phyloP scores from a whole-genome alignment of 2,329 filamentous ascomycete species.

The Nothophoma quercina region DNA sequence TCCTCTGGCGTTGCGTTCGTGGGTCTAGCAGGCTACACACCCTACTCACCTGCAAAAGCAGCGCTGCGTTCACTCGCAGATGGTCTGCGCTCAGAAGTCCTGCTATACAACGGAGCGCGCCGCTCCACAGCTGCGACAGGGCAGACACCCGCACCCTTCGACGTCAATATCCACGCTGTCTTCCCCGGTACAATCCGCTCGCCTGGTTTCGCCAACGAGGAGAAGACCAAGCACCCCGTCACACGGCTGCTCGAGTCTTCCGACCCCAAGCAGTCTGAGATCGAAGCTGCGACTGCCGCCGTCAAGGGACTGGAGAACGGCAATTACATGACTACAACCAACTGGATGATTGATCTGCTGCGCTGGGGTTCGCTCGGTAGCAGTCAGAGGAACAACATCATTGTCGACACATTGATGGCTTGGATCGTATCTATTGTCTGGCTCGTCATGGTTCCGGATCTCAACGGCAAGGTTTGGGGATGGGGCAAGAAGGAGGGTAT shows the following conservation, averaged over 20 bases:
- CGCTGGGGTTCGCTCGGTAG: slow-evolving; percentile 64
- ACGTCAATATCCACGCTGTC: slow-evolving; percentile 81
- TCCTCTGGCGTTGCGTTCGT: slow-evolving; percentile 78
- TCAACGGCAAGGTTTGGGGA: slow-evolving; percentile 63
- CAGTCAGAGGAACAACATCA: slow-evolving; percentile 60
- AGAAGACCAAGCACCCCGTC: slow-evolving; percentile 78
- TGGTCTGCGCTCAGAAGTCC: slow-evolving; percentile 80
- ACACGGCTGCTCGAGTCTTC: slow-evolving; percentile 80
- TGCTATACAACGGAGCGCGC: slow-evolving; percentile 78
- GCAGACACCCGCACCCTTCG: slow-evolving; percentile 61
- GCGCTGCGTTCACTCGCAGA: slow-evolving; percentile 86
- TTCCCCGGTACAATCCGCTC: slow-evolving; percentile 84
- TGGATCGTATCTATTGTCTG: slow-evolving; percentile 63
- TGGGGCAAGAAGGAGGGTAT: slow-evolving; percentile 65
- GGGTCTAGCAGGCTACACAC: slow-evolving; percentile 79
- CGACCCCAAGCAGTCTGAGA: slow-evolving; percentile 81
- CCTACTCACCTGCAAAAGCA: slow-evolving; percentile 85
- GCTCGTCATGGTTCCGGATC: slow-evolving; percentile 64
- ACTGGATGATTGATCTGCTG: slow-evolving; percentile 75
- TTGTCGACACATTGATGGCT: slow-evolving; percentile 63
- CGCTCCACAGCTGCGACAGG: slow-evolving; percentile 34
- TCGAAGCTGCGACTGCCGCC: slow-evolving; percentile 74
- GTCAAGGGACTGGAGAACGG: slow-evolving; percentile 81
- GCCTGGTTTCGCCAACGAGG: slow-evolving; percentile 78
- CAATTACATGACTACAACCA: slow-evolving; percentile 79